phyloP scores from a whole-genome alignment of 129 eudicot genomes.

The Gnaphalium uliginosum region DNA sequence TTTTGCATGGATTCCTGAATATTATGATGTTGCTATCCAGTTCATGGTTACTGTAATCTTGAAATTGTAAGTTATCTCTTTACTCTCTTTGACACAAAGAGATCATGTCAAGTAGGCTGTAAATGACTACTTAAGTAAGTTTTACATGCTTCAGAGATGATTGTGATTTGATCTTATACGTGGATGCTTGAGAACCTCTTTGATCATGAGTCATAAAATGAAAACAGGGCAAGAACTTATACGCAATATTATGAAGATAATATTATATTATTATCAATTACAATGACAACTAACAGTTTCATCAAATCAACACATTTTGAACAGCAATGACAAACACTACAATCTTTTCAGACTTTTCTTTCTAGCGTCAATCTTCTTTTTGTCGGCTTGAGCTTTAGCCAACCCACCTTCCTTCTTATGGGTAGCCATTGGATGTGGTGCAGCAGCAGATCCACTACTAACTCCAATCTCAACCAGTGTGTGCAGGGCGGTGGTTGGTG shows the following conservation, averaged over 20 bases:
- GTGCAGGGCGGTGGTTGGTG: slow-evolving; percentile 25
- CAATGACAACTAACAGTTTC: background rate
- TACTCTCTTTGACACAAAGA: background rate
- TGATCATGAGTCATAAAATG: background rate
- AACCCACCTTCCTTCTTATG: slow-evolving; percentile 42
- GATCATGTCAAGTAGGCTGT: background rate
- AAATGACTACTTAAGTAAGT: background rate
- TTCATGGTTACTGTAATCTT: background rate
- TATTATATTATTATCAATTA: background rate
- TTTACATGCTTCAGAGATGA: too few relatives aligned
- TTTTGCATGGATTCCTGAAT: background rate
- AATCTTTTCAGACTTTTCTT: slow-evolving; percentile 97
- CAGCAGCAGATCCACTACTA: slow-evolving; percentile 50
- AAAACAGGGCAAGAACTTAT: background rate
- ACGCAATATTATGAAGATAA: background rate
- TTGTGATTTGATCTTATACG: too few relatives aligned
- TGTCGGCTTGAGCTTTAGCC: slow-evolving; percentile 62
- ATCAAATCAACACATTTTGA: background rate
- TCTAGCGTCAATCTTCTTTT: slow-evolving; percentile 96
- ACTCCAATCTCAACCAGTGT: slow-evolving; percentile 48
- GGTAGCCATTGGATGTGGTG: slow-evolving; percentile 31
- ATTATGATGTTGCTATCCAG: background rate
- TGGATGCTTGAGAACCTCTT: background rate
- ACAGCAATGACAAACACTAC: slow-evolving; percentile 19
- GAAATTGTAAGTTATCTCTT: background rate